Conservation (phyloP, 2,329 filamentous ascomycete genomes). For the Stemphylium vesicarium region DNA sequence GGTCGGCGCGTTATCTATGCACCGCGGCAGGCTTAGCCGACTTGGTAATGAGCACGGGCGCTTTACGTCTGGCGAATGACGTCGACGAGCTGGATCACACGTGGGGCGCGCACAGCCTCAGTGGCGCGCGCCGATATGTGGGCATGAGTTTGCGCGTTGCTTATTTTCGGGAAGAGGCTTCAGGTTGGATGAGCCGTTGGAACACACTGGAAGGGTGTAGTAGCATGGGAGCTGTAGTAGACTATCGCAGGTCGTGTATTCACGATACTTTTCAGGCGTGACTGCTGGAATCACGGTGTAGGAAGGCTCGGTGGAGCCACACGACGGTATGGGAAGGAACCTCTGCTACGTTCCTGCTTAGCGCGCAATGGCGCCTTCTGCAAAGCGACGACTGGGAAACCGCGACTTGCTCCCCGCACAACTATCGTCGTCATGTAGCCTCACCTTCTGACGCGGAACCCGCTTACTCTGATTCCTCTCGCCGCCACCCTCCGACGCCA, state of each 20-base stretch:
- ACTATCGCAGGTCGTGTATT: too few relatives aligned
- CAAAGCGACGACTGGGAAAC: too few relatives aligned
- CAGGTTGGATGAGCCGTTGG: neutral
- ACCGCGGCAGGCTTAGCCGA: conserved; percentile 13
- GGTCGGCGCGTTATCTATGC: conserved; percentile 25
- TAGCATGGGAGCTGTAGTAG: too few relatives aligned
- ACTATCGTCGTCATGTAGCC: conserved; percentile 1
- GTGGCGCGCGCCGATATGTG: neutral
- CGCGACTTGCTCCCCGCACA: too few relatives aligned
- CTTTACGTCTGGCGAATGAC: conserved; percentile 8
- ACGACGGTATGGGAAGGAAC: too few relatives aligned
- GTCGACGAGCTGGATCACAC: conserved; percentile 6
- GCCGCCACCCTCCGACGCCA: neutral
- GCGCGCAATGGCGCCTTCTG: too few relatives aligned
- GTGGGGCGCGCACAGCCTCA: conserved; percentile 9
- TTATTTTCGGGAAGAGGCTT: neutral
- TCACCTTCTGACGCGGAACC: neutral
- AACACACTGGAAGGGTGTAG: too few relatives aligned
- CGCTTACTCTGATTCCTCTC: too few relatives aligned
- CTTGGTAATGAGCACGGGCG: neutral
- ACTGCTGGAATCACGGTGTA: too few relatives aligned
- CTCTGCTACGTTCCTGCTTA: too few relatives aligned
- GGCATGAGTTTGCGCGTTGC: neutral
- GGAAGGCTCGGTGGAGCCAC: too few relatives aligned
- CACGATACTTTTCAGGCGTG: too few relatives aligned